These are phyloP conservation scores for Hanseniaspora lachancei DNA, from an alignment of 805 yeast genomes.

Conservation along the genomic window DNA sequence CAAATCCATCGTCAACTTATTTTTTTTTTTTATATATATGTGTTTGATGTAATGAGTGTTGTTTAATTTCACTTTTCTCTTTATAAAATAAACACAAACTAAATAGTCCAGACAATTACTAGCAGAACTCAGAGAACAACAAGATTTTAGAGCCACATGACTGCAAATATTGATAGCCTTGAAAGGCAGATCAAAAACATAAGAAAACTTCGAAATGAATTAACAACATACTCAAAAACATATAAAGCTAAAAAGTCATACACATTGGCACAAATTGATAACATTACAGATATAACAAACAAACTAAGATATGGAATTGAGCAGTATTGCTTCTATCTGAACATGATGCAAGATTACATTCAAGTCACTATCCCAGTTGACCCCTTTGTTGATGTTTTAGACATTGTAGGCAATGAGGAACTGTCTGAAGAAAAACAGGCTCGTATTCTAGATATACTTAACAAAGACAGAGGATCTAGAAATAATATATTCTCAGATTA, in stretches of 20 bases:
- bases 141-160: neutral
- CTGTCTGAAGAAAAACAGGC: neutral
- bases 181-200: neutral
- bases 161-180: neutral
- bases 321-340: conserved; percentile 9
- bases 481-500: neutral
- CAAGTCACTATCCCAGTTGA: conserved; percentile 10
- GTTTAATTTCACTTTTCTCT: no score
- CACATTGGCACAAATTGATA: neutral
- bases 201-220: neutral
- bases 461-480: neutral
- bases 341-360: conserved; percentile 6
- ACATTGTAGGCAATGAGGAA: conserved; percentile 4
- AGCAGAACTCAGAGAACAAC: no score
- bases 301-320: conserved; percentile 5
- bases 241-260: neutral
- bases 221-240: neutral
- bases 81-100: no score
- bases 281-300: neutral
- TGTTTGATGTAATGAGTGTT: no score
- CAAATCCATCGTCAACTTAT: no score
- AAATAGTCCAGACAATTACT: no score
- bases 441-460: neutral
- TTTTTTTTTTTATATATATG: no score
- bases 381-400: conserved; percentile 11